phyloP scores from a whole-genome alignment of 805 yeast species.

The Candida insectorum region DNA sequence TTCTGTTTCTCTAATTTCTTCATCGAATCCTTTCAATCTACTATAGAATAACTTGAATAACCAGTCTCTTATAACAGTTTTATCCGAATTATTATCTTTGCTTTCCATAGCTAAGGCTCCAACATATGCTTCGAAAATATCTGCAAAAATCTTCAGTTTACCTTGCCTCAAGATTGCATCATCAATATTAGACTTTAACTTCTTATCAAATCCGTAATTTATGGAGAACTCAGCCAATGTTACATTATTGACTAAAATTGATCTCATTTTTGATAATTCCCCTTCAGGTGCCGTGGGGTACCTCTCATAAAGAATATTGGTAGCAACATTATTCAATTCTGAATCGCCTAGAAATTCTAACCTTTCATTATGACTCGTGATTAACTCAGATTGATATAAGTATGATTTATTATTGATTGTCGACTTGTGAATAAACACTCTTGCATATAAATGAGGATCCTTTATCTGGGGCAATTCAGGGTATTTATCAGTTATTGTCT shows the following conservation, averaged over 20 bases:
- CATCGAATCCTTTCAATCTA: slow-evolving; percentile 29
- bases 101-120: slow-evolving; percentile 78
- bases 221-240: slow-evolving; percentile 68
- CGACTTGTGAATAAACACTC: slow-evolving; percentile 83
- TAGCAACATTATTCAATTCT: slow-evolving; percentile 66
- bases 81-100: slow-evolving; percentile 44
- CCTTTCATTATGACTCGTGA: slow-evolving; percentile 75
- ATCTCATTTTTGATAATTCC: slow-evolving; percentile 65
- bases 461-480: slow-evolving; percentile 59
- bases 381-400: slow-evolving; percentile 53
- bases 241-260: slow-evolving; percentile 69
- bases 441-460: slow-evolving; percentile 54
- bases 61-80: slow-evolving; percentile 55
- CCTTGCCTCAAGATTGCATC: slow-evolving; percentile 46
- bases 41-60: slow-evolving; percentile 49
- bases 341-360: slow-evolving; percentile 92
- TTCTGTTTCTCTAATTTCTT: slow-evolving; percentile 28
- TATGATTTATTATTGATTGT: slow-evolving; percentile 55
- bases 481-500: not conserved
- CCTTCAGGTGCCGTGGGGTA: slow-evolving; percentile 82
- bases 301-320: slow-evolving; percentile 59
- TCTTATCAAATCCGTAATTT: slow-evolving; percentile 61
- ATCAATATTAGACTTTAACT: slow-evolving; percentile 49
- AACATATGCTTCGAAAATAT: slow-evolving; percentile 89
- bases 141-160: slow-evolving; percentile 74